A percentile compares a stretch with the other conserved stretches of the same genome.
Evolutionary conservation across 2,329 filamentous ascomycete genomes (phyloP).

Genomic region (Penicillium sp.): DNA sequence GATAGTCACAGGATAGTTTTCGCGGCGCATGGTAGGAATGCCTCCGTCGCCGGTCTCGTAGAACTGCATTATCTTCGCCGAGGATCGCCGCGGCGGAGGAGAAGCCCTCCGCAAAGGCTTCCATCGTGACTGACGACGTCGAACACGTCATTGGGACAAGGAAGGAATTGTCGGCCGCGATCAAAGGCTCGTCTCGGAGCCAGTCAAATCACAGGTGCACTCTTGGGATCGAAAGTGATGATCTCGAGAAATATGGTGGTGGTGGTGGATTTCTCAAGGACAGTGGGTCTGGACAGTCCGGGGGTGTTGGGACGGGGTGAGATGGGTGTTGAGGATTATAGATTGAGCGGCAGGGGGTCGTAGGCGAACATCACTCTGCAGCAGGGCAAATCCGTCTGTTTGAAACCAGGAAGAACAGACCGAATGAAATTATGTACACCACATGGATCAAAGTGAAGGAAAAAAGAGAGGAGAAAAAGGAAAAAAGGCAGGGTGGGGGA

Average conservation of each 20-base stretch:
- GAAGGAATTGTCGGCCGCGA: neutral
- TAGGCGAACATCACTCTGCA: neutral
- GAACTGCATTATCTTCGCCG: slow-evolving; percentile 28
- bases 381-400: neutral
- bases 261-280: slow-evolving; percentile 4
- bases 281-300: slow-evolving; percentile 5
- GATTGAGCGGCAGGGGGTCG: neutral
- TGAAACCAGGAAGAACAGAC: slow-evolving; percentile 7
- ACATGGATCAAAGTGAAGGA: slow-evolving; percentile 6
- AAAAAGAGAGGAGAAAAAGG: neutral
- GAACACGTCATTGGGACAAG: slow-evolving; percentile 34
- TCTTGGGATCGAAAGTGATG: too few species aligned
- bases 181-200: neutral
- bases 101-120: slow-evolving; percentile 28
- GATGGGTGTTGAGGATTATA: neutral
- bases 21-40: slow-evolving; percentile 42
- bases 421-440: slow-evolving; percentile 9
- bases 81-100: slow-evolving; percentile 26
- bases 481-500: slow-evolving; percentile 5
- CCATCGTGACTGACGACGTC: slow-evolving; percentile 35
- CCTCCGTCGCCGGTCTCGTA: slow-evolving; percentile 38
- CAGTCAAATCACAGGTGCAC: too few species aligned
- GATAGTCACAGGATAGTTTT: slow-evolving; percentile 39
- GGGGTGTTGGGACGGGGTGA: neutral
- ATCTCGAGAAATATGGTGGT: neutral